Evolutionary conservation across 345 rosid genomes (phyloP), one percentile per base, ranked within the genome.

Genomic region (Physaria fendleri): DNA sequence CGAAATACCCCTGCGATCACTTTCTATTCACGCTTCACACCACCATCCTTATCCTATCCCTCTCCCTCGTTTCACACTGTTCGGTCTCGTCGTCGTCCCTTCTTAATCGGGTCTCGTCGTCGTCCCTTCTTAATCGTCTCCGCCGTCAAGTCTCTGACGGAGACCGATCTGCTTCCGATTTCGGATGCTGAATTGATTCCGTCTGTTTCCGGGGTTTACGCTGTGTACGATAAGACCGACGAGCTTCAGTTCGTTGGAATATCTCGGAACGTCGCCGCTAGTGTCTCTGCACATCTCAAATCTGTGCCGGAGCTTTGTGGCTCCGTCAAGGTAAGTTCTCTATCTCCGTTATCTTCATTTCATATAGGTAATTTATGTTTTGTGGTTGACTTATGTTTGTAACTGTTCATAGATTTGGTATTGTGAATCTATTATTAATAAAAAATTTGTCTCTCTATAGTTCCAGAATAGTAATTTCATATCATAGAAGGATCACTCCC

Each of bases 201-300:
- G 0, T 21, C 90, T 0, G 87, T 48, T 59, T 72, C 88, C 2
- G 96, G 96, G 3, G 89, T 92, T 0, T 92, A 88, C 70, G 95
- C 95, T 65, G 79, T 92, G 3, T 84, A 71, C 56, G 95, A 92
- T 64, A 62, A 70, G 34, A 75, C 56, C 44, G 75, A 74, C 9
- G 85, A 72, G 50, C 83, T 92, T 66, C 95, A 92, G 51, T 92
- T 88, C 78, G 71, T 88, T 27, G 98, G 96, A 28, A 82, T 92
- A 42, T 81, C 96, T 13, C 68, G 93, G 59, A 86, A 88, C 70
- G 70, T 92, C 37, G 87, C 77, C 2, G 89, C 91, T 16, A 88
- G 88, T 77, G 69, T 92, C 44, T 53, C 79, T 35, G 23, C 77
- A 30, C 96, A 88, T 62, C 47, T 80, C 34, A 84, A 80, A 59